Evolutionary conservation across 805 yeast species (phyloP), one percentile per base, ranked within the genome.

Genomic region (Clavispora carvajalis): DNA sequence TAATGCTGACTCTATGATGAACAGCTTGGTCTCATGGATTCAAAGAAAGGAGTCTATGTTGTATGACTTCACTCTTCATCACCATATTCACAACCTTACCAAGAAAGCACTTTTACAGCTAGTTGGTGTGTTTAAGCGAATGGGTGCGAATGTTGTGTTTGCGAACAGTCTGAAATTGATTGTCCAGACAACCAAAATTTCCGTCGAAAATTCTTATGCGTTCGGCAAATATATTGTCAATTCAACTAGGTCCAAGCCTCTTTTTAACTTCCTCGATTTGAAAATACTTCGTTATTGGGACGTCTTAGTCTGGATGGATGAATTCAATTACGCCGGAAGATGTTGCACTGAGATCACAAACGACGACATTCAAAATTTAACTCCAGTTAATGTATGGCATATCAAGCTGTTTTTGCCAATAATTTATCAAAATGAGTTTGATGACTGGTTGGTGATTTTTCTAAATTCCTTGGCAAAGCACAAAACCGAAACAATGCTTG

Each of bases 301-400:
- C 58, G 55, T 83, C n/a, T 65, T 93, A 47, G 65, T 93, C 2
- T 95, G 97, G 98, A 85, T 91, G 95, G 96, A 93, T 58, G 81
- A 83, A 51, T 78, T 77, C 53, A 93, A 93, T 55, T 89, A 73
- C 60, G 85, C 95, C 33, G 99, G 99, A 6, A 60, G 80, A 37
- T 68, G 67, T 44, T 75, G 80, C 52, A 52, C 54, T 15, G 67
- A 67, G 39, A 73, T 77, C 37, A 61, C 70, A 4, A 69, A 63
- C 38, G 67, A 64, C 3, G 73, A 70, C 13, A 52, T 60, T 5
- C 80, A 74, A 49, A 60, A 63, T 22, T 58, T 77, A 44, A 58
- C 59, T 9, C 80, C 85, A 1, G 71, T 63, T 36, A 74, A 76
- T 42, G 62, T 79, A 36, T 93, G 99, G 99, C 93, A 85, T 43